Percentiles rank a stretch among this genome's conserved stretches.
Evolutionary conservation across 768 basidiomycete species (phyloP).

Genomic region (Fibroporia radiculosa): DNA sequence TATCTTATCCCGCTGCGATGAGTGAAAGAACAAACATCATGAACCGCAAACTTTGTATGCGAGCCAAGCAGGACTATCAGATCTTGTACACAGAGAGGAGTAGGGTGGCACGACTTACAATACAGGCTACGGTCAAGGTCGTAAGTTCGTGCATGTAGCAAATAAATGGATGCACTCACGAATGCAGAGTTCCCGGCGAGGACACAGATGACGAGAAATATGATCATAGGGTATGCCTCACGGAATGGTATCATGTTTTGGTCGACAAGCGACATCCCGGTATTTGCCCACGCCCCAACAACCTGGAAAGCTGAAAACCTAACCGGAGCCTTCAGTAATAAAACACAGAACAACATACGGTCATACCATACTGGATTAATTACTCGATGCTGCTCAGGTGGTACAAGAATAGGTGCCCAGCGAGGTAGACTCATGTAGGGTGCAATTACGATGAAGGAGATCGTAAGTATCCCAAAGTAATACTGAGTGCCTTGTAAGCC

Average conservation of each 20-base stretch:
- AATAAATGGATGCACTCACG: slow-evolving; percentile 29
- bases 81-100: neutral
- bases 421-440: slow-evolving; percentile 34
- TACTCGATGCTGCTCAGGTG: slow-evolving; percentile 28
- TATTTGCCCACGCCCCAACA: slow-evolving; percentile 44
- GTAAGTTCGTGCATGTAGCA: neutral
- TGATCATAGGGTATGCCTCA: slow-evolving; percentile 35
- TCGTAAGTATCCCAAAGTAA: slow-evolving; percentile 33
- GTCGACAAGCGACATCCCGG: slow-evolving; percentile 43
- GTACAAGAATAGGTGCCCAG: slow-evolving; percentile 31
- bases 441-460: slow-evolving; percentile 37
- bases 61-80: too few relatives aligned
- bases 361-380: slow-evolving; percentile 36
- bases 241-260: slow-evolving; percentile 47
- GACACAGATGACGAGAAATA: slow-evolving; percentile 36
- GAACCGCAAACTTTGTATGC: neutral
- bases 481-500: slow-evolving; percentile 27
- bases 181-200: slow-evolving; percentile 51
- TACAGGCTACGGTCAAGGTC: neutral
- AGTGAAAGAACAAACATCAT: slow-evolving; percentile 3
- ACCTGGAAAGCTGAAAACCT: slow-evolving; percentile 43
- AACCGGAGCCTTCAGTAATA: neutral
- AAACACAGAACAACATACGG: neutral
- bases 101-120: neutral
- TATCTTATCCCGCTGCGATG: slow-evolving; percentile 9